phyloP scores from a whole-genome alignment of 768 basidiomycete genomes.

The Termitomyces sp. region DNA sequence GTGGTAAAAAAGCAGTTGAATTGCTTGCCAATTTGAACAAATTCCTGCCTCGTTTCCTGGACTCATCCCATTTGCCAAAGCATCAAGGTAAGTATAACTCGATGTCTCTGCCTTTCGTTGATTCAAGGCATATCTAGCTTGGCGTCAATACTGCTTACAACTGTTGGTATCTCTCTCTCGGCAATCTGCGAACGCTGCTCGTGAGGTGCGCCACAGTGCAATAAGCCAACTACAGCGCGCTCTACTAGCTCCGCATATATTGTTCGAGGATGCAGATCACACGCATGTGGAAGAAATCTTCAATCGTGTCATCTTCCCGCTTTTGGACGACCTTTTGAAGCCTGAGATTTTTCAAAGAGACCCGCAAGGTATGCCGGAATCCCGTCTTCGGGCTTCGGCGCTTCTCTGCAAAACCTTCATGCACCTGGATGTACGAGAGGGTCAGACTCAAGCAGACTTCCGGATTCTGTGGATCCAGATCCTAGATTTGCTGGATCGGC shows the following conservation, averaged over 20 bases:
- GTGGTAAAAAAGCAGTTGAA: slow-evolving; percentile 82
- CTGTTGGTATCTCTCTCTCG: slow-evolving; percentile 67
- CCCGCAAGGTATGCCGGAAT: slow-evolving; percentile 86
- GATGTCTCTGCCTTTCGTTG: background rate
- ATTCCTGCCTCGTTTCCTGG: slow-evolving; percentile 55
- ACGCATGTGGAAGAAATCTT: slow-evolving; percentile 77
- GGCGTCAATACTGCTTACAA: slow-evolving; percentile 75
- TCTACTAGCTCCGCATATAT: slow-evolving; percentile 70
- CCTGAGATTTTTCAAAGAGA: slow-evolving; percentile 76
- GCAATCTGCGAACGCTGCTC: slow-evolving; percentile 77
- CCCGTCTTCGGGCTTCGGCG: slow-evolving; percentile 81
- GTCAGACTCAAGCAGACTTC: slow-evolving; percentile 53
- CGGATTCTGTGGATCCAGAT: slow-evolving; percentile 84
- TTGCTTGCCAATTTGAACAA: slow-evolving; percentile 69
- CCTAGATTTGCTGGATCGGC: slow-evolving; percentile 79
- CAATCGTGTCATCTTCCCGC: slow-evolving; percentile 84
- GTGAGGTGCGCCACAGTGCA: slow-evolving; percentile 81
- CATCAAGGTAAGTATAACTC: slow-evolving; percentile 32
- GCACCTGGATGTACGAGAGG: slow-evolving; percentile 81
- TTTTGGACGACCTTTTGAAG: slow-evolving; percentile 87
- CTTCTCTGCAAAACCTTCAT: slow-evolving; percentile 94
- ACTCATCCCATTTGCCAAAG: slow-evolving; percentile 35
- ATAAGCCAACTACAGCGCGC: slow-evolving; percentile 81
- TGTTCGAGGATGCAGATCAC: slow-evolving; percentile 53
- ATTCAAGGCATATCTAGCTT: slow-evolving; percentile 39